Evolutionary conservation across 331 rosid species (phyloP), one percentile per base, ranked within the genome.

Genomic region (Arachis monticola): DNA sequence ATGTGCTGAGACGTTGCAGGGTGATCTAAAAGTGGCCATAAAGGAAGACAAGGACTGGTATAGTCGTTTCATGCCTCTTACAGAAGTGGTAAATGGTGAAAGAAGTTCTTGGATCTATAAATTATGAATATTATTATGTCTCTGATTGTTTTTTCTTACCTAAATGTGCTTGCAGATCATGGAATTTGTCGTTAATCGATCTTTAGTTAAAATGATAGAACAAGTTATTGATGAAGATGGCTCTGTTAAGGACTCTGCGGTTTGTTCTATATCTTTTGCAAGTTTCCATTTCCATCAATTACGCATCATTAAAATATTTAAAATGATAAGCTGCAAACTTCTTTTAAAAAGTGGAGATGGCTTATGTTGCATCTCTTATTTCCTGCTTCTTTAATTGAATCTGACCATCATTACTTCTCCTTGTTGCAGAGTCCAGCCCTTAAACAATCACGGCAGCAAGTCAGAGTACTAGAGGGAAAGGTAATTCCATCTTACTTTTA

Each of bases 231-330:
- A 92, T 61, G 99, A 88, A 67, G 91, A 94, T 82, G 97, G 97
- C 78, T 79, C 78, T 62, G 85, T 94, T 52, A 92, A 90, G 87
- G 99, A 94, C 85, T 90, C 97, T 60, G 99, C 97, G 90, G 99
- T 92, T 80, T 75, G 99, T 88, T 77, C 78, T 60, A 61, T 53
- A 35, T 79, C 83, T 65, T 31, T 0, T 58, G 14, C 56, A 8
- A 52, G 66, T 77, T 80, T 52, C 77, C 55, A 66, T 67, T 51
- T 60, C 50, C 47, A 22, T 22, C 30, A 64, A 22, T 4, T 38
- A 12, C 66, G 11, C 64, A 65, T 61, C 40, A 50, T 60, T 50
- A 6, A 55, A 66, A 7, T 35, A 65, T 75, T 44, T 55, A 51
- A 38, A 65, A 75, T 38, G 58, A 56, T 42, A 35, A 66, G 61